A percentile compares a stretch with the other conserved stretches of the same genome.
phyloP scores from a whole-genome alignment of 108 stramenopile genomes.

The Aurantiochytrium sp. region DNA sequence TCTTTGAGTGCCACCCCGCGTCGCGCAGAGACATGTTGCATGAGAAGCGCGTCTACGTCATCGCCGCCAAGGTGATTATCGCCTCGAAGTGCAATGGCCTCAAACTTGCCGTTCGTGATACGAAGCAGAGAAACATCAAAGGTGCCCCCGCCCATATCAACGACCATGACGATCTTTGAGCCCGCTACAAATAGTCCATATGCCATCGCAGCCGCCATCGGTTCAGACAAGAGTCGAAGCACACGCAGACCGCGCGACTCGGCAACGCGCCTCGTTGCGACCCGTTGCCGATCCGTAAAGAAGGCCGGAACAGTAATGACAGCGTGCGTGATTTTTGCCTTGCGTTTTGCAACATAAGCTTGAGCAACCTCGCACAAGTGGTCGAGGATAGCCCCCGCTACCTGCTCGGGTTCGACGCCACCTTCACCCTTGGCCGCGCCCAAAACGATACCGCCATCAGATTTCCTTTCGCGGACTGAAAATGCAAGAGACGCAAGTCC shows the following conservation, averaged over 20 bases:
- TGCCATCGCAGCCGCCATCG: not conserved
- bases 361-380: not conserved
- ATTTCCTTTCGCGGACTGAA: not conserved
- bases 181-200: slow-evolving; percentile 12
- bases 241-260: not conserved
- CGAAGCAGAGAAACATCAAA: slow-evolving; percentile 1
- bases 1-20: not conserved
- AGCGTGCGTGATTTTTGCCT: not conserved
- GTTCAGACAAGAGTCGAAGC: not conserved
- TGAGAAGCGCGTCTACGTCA: not conserved
- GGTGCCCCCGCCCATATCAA: slow-evolving; percentile 14
- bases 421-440: not conserved
- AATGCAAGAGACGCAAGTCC: not conserved
- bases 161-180: not conserved
- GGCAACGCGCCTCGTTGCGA: not conserved
- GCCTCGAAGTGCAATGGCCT: slow-evolving; percentile 6
- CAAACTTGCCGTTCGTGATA: not conserved
- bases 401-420: not conserved
- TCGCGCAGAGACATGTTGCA: not conserved
- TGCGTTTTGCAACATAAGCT: not conserved
- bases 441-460: not conserved
- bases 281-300: not conserved
- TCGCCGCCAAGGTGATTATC: not conserved
- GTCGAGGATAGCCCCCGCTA: not conserved
- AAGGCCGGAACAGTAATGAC: slow-evolving; percentile 17